Percentiles rank a stretch among this genome's conserved stretches.
Evolutionary conservation across 129 eudicot genomes (phyloP).

Genomic region (Tagetes patula): DNA sequence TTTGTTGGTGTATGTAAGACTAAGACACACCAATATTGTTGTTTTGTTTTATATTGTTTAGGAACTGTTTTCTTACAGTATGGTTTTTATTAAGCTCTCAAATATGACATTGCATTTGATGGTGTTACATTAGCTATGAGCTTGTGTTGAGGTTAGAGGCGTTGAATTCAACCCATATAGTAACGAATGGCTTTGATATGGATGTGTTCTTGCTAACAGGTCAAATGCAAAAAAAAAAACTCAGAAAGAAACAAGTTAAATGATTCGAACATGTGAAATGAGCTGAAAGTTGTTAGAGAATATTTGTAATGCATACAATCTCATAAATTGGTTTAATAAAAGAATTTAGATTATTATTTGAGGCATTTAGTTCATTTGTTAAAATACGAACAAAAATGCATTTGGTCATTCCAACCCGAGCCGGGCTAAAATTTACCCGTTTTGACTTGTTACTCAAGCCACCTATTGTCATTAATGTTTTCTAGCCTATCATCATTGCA

Average conservation of each 20-base stretch:
- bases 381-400: background rate
- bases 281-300: background rate
- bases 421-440: background rate
- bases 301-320: background rate
- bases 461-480: background rate
- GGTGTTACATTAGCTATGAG: conserved; percentile 4
- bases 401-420: background rate
- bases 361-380: background rate
- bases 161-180: background rate
- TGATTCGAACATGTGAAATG: background rate
- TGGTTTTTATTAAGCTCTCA: background rate
- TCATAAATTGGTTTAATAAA: background rate
- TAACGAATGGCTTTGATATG: background rate
- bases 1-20: background rate
- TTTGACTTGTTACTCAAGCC: background rate
- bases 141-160: background rate
- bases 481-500: background rate
- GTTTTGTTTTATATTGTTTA: background rate
- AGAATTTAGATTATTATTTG: background rate
- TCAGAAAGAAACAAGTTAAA: background rate
- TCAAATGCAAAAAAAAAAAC: background rate
- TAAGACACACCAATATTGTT: background rate
- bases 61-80: background rate
- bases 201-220: background rate
- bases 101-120: background rate